phyloP scores from a whole-genome alignment of 345 rosid species.

The Aquilaria malaccensis region DNA sequence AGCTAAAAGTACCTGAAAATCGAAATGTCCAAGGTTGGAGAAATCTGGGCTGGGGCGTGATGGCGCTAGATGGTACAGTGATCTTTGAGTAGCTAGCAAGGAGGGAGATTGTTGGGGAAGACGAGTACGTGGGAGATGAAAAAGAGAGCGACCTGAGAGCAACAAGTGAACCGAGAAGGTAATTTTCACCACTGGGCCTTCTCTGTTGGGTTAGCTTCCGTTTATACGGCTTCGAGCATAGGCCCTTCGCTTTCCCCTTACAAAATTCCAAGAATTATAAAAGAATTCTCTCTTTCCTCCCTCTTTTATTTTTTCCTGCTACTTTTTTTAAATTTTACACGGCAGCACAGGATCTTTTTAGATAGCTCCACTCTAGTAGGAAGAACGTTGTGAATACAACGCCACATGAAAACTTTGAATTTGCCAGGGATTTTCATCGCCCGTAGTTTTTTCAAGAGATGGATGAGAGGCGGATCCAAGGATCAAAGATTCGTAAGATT shows the following conservation, averaged over 20 bases:
- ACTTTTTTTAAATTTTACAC: too few species aligned
- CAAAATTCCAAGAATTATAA: too few species aligned
- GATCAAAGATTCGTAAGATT: too few species aligned
- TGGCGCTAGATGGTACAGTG: constrained; percentile 11
- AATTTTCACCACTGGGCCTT: background rate
- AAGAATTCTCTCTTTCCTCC: too few species aligned
- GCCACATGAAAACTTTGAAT: too few species aligned
- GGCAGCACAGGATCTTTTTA: too few species aligned
- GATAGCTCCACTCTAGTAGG: too few species aligned
- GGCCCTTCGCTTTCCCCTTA: background rate
- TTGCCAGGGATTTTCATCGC: too few species aligned
- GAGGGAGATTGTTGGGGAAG: background rate
- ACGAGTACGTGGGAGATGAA: constrained; percentile 7
- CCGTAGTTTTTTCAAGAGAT: too few species aligned
- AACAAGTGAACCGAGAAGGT: constrained; percentile 12
- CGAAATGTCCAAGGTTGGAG: constrained; percentile 18
- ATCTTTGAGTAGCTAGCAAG: background rate
- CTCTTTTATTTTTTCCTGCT: too few species aligned
- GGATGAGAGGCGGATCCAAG: too few species aligned
- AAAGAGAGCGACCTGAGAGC: constrained; percentile 8
- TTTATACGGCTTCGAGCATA: background rate
- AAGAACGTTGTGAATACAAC: too few species aligned
- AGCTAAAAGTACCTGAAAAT: constrained; percentile 14
- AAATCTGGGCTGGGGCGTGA: background rate
- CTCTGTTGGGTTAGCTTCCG: constrained; percentile 1